phyloP scores from a whole-genome alignment of 495 filamentous ascomycete species.

The Penicillium parvum region DNA sequence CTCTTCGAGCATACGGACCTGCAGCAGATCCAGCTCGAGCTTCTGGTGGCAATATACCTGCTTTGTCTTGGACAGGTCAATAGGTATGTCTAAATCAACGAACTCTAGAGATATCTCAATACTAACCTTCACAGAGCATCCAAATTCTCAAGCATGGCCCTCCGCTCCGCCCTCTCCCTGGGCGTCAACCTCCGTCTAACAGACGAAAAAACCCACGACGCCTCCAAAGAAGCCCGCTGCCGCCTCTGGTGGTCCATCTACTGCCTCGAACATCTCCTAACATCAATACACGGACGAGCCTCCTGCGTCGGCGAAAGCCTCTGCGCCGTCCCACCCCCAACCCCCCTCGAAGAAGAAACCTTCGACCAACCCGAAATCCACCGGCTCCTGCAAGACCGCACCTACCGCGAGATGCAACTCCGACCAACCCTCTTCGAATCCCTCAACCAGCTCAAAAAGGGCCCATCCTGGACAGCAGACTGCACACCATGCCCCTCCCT shows the following conservation, averaged over 20 bases:
- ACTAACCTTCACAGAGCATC: conserved; percentile 45
- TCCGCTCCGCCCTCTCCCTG: conserved; percentile 53
- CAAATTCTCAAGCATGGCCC: conserved; percentile 53
- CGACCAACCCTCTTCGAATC: conserved; percentile 30
- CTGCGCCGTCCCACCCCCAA: conserved; percentile 50
- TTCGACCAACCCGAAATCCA: conserved; percentile 20
- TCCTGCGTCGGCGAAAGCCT: conserved; percentile 49
- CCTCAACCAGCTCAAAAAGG: conserved; percentile 1
- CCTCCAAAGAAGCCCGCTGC: conserved; percentile 53
- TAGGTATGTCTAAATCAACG: conserved; percentile 49
- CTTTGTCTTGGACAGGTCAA: conserved; percentile 56
- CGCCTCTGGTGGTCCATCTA: conserved; percentile 65
- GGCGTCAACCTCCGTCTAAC: conserved; percentile 59
- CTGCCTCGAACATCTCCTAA: conserved; percentile 53
- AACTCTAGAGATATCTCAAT: too few species aligned
- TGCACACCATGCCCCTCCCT: conserved; percentile 35
- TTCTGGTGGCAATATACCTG: conserved; percentile 55
- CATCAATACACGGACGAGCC: conserved; percentile 57
- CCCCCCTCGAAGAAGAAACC: conserved; percentile 51
- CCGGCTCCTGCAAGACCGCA: conserved; percentile 19
- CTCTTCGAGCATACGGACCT: conserved; percentile 55
- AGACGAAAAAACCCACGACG: conserved; percentile 39
- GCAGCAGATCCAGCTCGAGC: conserved; percentile 54
- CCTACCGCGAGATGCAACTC: conserved; percentile 21
- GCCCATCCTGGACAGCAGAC: conserved; percentile 17